Percentiles rank a stretch among this genome's conserved stretches.
Evolutionary conservation across 1,284 basidiomycete genomes (phyloP).

Genomic region (Erythrobasidium hasegawianum): DNA sequence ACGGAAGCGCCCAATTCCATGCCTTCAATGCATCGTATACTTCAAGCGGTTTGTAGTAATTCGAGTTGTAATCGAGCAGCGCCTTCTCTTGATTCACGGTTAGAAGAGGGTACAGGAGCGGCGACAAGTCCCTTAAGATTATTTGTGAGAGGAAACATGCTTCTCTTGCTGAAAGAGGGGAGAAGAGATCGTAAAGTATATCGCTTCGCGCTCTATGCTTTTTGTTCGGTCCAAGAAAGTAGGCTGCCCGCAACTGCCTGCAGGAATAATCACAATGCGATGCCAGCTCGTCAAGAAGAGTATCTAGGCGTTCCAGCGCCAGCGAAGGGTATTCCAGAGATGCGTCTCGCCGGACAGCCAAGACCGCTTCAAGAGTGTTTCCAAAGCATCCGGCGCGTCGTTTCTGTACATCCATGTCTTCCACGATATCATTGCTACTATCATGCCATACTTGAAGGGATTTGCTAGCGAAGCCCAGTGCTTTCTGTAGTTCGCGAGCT

Average conservation of each 20-base stretch:
- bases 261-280: constrained; percentile 62
- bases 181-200: constrained; percentile 59
- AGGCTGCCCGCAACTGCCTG: constrained; percentile 36
- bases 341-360: constrained; percentile 45
- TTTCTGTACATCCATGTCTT: constrained; percentile 46
- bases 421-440: constrained; percentile 10
- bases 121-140: constrained; percentile 74
- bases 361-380: constrained; percentile 59
- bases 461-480: constrained; percentile 48
- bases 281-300: constrained; percentile 68
- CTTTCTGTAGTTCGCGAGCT: constrained; percentile 56
- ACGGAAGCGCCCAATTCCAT: constrained; percentile 67
- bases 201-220: constrained; percentile 48
- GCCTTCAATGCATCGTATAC: constrained; percentile 62
- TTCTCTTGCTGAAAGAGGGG: constrained; percentile 58
- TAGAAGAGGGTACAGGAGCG: constrained; percentile 65
- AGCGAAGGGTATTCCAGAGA: constrained; percentile 49
- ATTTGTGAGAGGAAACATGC: constrained; percentile 70
- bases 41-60: constrained; percentile 58
- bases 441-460: neutral
- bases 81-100: constrained; percentile 48
- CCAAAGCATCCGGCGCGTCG: constrained; percentile 54
- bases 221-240: constrained; percentile 31
- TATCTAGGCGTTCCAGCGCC: constrained; percentile 56
- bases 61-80: constrained; percentile 58